These are phyloP conservation scores for Barnettozyma sp. DNA, from an alignment of 805 yeast genomes.

Conservation along the genomic window DNA sequence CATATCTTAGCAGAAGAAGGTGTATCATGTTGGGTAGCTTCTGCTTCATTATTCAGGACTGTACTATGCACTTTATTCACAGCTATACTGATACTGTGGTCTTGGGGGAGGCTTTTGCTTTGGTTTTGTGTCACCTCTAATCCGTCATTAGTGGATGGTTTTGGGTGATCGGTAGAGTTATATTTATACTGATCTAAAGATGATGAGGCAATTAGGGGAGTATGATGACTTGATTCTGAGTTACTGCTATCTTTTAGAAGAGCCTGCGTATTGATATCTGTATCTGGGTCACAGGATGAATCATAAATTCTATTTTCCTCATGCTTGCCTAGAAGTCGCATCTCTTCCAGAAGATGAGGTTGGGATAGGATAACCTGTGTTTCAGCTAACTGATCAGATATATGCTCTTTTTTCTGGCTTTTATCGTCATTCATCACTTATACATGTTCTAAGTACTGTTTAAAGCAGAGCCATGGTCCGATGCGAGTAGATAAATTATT, in stretches of 20 bases:
- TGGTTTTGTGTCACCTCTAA: no score
- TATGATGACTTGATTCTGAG: not conserved
- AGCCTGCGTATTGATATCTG: slow-evolving; percentile 17
- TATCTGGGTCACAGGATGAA: slow-evolving; percentile 21
- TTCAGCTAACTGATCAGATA: slow-evolving; percentile 8
- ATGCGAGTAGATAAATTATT: no score
- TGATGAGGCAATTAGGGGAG: not conserved
- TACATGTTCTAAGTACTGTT: no score
- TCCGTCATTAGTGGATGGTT: not conserved
- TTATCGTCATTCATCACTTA: not conserved
- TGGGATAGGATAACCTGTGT: slow-evolving; percentile 19
- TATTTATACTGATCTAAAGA: not conserved
- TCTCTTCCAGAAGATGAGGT: slow-evolving; percentile 6
- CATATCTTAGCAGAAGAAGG: slow-evolving; percentile 22
- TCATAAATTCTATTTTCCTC: slow-evolving; percentile 23
- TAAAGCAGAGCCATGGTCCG: no score
- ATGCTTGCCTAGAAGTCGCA: slow-evolving; percentile 13
- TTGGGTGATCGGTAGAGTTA: not conserved
- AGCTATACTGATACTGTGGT: not conserved
- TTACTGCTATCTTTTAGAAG: slow-evolving; percentile 6
- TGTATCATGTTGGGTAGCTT: slow-evolving; percentile 7
- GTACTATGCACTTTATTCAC: not conserved
- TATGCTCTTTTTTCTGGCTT: not conserved
- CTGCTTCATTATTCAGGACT: no score
- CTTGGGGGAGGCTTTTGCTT: no score